Evolutionary conservation across 345 rosid species (phyloP), one percentile per base, ranked within the genome.

Genomic region (Lumnitzera littorea): DNA sequence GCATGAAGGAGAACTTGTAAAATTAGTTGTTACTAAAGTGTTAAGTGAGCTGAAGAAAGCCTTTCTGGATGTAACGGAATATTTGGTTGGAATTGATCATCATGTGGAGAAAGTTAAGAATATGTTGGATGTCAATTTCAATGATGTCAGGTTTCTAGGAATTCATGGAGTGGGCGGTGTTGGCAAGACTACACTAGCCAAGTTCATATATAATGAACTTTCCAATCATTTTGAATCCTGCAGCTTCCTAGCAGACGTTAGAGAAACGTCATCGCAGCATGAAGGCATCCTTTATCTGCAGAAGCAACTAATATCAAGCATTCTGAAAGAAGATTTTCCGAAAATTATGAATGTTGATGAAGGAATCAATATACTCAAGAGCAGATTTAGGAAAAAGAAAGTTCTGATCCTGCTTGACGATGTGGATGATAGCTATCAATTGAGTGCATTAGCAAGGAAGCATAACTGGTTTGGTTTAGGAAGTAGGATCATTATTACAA

Each of bases 351-450:
- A 0, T 29, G 24, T 11, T 16, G 36, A 63, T 20, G 59, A 53
- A 53, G 67, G 60, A 24, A 25, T 11, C 0, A 3, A 48, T 25
- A 48, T 29, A 13, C 53, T 63, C 16, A n/a, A 46, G 11, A 0
- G 16, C 2, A 54, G 67, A 13, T 55, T 63, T 15, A 6, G 0
- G 25, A 17, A 27, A 14, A 63, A 0, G 48, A 63, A 55, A 16
- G 67, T 63, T 46, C 67, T 63, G 31, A 54, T 63, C 20, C 14
- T 63, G 47, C 67, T 63, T 15, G 67, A 63, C 47, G 15, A 27
- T 17, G 60, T 63, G 17, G 27, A 0, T 53, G 8, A 2, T 0
- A 2, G 17, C 11, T 0, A 4, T 46, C 12, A 63, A 25, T 47
- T 63, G 0, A 2, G 20, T 2, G 59, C 52, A 54, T 50, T 63